These are phyloP conservation scores for Neoscytalidium dimidiatum DNA, from an alignment of 2,329 filamentous ascomycete genomes.

Conservation along the genomic window DNA sequence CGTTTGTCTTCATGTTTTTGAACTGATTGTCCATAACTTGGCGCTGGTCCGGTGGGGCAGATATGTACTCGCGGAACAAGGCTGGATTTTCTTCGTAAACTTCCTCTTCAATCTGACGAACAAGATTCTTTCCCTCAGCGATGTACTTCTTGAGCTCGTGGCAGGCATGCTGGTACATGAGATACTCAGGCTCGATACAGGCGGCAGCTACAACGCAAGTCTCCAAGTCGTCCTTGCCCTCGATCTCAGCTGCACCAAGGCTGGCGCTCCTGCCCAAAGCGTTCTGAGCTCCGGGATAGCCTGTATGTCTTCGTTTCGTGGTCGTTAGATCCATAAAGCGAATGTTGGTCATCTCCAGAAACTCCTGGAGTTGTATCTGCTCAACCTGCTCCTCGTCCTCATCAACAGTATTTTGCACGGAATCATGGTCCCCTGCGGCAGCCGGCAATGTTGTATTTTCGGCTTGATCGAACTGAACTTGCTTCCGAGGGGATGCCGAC, in stretches of 20 bases:
- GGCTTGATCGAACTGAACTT: conserved; percentile 26
- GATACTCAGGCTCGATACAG: conserved; percentile 88
- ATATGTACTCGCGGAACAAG: conserved; percentile 88
- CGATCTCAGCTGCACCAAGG: conserved; percentile 31
- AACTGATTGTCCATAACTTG: conserved; percentile 93
- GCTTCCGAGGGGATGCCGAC: conserved; percentile 27
- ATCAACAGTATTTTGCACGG: conserved; percentile 45
- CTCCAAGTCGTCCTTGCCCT: conserved; percentile 63
- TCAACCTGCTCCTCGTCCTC: conserved; percentile 41
- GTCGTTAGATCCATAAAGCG: conserved; percentile 98
- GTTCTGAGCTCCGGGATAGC: conserved; percentile 50
- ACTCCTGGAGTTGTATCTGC: conserved; percentile 82
- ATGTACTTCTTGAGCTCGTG: conserved; percentile 97
- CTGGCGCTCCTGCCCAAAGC: background rate
- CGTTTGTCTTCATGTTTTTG: conserved; percentile 94
- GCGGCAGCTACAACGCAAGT: conserved; percentile 84
- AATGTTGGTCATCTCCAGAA: conserved; percentile 92
- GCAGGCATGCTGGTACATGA: conserved; percentile 93
- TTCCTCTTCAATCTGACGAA: conserved; percentile 86
- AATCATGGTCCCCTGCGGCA: conserved; percentile 46
- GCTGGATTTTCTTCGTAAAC: conserved; percentile 88
- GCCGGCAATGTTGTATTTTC: conserved; percentile 26
- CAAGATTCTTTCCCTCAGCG: conserved; percentile 84
- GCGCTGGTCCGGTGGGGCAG: conserved; percentile 79
- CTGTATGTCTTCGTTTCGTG: conserved; percentile 78